Percentiles rank a stretch among this genome's conserved stretches.
These are phyloP conservation scores for Suillus discolor DNA, from an alignment of 768 basidiomycete species.

Conservation along the genomic window DNA sequence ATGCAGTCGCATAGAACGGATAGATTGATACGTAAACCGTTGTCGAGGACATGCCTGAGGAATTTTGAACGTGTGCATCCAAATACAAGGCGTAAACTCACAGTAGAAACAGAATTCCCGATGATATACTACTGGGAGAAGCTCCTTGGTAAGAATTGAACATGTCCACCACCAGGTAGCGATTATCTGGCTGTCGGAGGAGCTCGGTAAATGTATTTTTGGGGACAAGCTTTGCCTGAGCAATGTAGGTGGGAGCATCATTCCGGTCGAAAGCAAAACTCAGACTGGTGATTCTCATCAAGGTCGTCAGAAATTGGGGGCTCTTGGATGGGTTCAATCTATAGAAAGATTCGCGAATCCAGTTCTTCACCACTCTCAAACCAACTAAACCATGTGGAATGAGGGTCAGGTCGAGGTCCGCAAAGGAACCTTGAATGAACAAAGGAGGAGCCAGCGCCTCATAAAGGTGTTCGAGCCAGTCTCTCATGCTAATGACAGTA, in stretches of 20 bases:
- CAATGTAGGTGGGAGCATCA: conserved; percentile 37
- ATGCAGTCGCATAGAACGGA: conserved; percentile 52
- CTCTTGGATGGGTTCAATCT: conserved; percentile 20
- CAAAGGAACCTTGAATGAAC: conserved; percentile 46
- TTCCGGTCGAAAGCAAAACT: conserved; percentile 40
- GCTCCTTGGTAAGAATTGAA: conserved; percentile 31
- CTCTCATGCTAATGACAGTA: conserved; percentile 9
- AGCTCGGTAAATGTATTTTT: background rate
- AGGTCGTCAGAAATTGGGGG: conserved; percentile 40
- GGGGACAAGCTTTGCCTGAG: conserved; percentile 27
- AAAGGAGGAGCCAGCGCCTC: conserved; percentile 51
- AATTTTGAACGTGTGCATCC: background rate
- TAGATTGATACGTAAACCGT: conserved; percentile 42
- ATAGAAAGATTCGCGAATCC: conserved; percentile 48
- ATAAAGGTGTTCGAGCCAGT: conserved; percentile 50
- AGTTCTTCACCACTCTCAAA: conserved; percentile 42
- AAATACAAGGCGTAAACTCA: background rate
- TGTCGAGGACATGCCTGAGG: conserved; percentile 46
- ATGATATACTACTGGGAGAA: conserved; percentile 26
- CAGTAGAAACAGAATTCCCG: conserved; percentile 33
- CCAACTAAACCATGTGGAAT: conserved; percentile 44
- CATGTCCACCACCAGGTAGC: conserved; percentile 37
- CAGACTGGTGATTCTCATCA: conserved; percentile 41
- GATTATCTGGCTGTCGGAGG: conserved; percentile 18
- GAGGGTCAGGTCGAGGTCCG: conserved; percentile 34